Evolutionary conservation across 1,284 basidiomycete genomes (phyloP).

Genomic region (Coniophora puteana): DNA sequence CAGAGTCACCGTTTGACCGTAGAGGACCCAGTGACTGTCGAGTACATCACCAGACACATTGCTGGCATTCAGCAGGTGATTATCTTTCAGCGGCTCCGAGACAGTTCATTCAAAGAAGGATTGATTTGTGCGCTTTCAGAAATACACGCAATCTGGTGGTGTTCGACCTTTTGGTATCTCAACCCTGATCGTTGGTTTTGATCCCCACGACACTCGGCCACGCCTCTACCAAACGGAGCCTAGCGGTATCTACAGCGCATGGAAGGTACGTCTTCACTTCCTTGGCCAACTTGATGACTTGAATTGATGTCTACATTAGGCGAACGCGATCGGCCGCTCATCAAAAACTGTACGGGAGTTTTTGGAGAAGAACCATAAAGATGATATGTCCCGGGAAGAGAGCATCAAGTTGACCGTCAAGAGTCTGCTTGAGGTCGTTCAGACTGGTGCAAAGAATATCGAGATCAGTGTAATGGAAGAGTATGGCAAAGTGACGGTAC

Average conservation of each 20-base stretch:
- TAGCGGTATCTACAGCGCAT: constrained; percentile 95
- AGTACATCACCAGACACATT: constrained; percentile 98
- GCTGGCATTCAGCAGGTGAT: constrained; percentile 95
- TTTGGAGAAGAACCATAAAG: constrained; percentile 97
- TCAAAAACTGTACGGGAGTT: constrained; percentile 99
- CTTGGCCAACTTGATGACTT: not conserved
- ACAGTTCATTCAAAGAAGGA: not conserved
- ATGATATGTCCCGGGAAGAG: constrained; percentile 85
- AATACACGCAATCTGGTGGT: constrained; percentile 99
- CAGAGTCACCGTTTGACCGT: constrained; percentile 97
- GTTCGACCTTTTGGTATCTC: constrained; percentile 98
- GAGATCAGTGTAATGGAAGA: constrained; percentile 96
- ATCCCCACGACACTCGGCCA: constrained; percentile 87
- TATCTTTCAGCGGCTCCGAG: not conserved
- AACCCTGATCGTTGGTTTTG: constrained; percentile 95
- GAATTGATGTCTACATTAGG: constrained; percentile 43
- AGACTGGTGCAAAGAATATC: constrained; percentile 99
- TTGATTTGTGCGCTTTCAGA: constrained; percentile 49
- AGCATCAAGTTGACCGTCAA: constrained; percentile 96
- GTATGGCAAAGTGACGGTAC: constrained; percentile 85
- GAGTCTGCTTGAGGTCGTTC: constrained; percentile 95
- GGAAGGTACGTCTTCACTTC: constrained; percentile 72
- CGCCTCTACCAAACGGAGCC: constrained; percentile 97
- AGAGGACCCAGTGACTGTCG: constrained; percentile 96
- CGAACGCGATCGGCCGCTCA: constrained; percentile 95